phyloP scores from a whole-genome alignment of 2,329 filamentous ascomycete species.

The Epichloe scottii region DNA sequence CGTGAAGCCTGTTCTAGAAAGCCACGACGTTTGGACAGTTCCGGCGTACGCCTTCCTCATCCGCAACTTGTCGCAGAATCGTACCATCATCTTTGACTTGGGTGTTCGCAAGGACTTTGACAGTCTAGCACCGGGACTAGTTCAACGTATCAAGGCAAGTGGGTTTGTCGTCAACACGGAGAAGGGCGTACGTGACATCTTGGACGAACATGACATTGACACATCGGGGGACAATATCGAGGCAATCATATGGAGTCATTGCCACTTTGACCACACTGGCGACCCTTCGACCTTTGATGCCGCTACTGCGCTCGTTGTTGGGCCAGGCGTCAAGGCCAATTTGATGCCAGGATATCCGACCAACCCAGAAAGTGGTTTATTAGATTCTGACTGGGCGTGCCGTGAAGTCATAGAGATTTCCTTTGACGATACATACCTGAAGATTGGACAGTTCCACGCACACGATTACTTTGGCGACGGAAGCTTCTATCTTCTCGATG shows the following conservation, averaged over 20 bases:
- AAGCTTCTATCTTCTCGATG: constrained; percentile 27
- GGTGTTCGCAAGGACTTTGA: constrained; percentile 1
- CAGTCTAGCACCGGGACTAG: not conserved
- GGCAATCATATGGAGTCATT: constrained; percentile 17
- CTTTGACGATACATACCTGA: constrained; percentile 5
- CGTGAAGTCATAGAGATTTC: constrained; percentile 8
- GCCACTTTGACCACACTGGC: constrained; percentile 18
- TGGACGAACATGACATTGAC: not conserved
- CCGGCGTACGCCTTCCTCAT: constrained; percentile 1
- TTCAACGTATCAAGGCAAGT: not conserved
- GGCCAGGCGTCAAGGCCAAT: constrained; percentile 10
- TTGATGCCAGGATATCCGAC: constrained; percentile 9
- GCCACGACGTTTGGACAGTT: not conserved
- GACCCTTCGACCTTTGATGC: constrained; percentile 14
- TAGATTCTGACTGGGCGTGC: constrained; percentile 10
- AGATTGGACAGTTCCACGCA: constrained; percentile 24
- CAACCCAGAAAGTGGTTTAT: constrained; percentile 4
- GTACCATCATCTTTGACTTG: not conserved
- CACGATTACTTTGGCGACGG: constrained; percentile 30
- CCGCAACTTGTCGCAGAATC: not conserved
- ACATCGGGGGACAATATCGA: constrained; percentile 7
- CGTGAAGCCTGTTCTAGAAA: not conserved
- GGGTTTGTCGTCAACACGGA: not conserved
- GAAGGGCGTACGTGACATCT: not conserved
- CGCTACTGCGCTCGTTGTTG: constrained; percentile 13